Evolutionary conservation across 2,329 filamentous ascomycete genomes (phyloP).

Genomic region (Rhexocercosporidium sp.): DNA sequence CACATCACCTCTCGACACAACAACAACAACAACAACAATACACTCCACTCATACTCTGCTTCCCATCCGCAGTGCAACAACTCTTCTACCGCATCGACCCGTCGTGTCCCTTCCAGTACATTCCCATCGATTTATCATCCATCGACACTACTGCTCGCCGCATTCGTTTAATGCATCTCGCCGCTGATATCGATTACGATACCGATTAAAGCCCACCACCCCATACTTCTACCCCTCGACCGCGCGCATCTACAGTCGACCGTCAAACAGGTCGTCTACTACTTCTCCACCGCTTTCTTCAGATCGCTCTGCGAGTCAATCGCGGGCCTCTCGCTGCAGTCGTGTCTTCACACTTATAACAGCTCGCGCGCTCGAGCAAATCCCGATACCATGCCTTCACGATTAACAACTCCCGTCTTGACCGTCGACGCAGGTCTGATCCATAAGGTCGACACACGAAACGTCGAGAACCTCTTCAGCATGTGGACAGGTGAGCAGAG

Average conservation of each 20-base stretch:
- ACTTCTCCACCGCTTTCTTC: background rate
- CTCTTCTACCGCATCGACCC: slow-evolving; percentile 16
- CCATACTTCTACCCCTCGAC: slow-evolving; percentile 7
- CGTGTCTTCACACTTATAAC: slow-evolving; percentile 36
- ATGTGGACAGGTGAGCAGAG: slow-evolving; percentile 87
- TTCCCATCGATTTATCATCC: slow-evolving; percentile 14
- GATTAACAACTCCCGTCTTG: slow-evolving; percentile 83
- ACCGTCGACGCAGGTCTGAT: slow-evolving; percentile 91
- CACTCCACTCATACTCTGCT: background rate
- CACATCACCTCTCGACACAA: slow-evolving; percentile 1
- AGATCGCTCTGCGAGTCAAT: slow-evolving; percentile 36
- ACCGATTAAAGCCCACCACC: slow-evolving; percentile 26
- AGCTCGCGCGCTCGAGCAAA: slow-evolving; percentile 42
- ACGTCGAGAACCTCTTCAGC: slow-evolving; percentile 90
- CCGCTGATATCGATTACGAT: slow-evolving; percentile 34
- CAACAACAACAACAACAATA: slow-evolving; percentile 8
- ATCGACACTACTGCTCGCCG: slow-evolving; percentile 1
- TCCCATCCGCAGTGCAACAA: slow-evolving; percentile 15
- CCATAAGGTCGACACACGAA: slow-evolving; percentile 91
- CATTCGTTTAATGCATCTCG: slow-evolving; percentile 30
- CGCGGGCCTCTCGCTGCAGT: slow-evolving; percentile 38
- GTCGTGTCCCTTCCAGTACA: slow-evolving; percentile 18
- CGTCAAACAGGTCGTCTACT: slow-evolving; percentile 7
- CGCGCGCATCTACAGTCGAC: slow-evolving; percentile 4
- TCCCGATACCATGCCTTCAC: slow-evolving; percentile 71